Conservation (phyloP, 208 protist genomes). For the Trypanosoma cruzi region DNA sequence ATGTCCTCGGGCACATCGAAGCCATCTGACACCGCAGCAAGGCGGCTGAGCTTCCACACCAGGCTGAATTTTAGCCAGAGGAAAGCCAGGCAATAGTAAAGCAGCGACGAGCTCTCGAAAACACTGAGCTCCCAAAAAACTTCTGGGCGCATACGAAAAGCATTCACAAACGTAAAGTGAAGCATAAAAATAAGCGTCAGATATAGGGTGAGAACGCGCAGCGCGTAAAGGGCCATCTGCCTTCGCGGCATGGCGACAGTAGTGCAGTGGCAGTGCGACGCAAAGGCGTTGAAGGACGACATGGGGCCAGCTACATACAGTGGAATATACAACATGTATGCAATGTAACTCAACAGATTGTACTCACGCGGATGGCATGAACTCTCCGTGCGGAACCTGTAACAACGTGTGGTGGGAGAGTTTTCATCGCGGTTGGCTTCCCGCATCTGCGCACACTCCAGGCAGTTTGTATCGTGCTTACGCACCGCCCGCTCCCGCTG, state of each 20-base stretch:
- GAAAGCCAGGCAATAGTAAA: constrained; percentile 50
- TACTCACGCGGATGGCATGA: constrained; percentile 55
- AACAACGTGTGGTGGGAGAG: constrained; percentile 31
- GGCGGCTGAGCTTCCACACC: constrained; percentile 73
- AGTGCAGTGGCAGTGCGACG: constrained; percentile 55
- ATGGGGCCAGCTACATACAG: constrained; percentile 93
- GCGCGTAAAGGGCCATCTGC: constrained; percentile 30
- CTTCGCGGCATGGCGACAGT: constrained; percentile 30
- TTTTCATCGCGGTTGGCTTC: constrained; percentile 1
- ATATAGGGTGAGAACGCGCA: constrained; percentile 39
- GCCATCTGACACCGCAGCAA: constrained; percentile 69
- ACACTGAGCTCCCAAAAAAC: constrained; percentile 24
- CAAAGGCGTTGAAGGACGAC: constrained; percentile 87
- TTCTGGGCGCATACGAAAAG: constrained; percentile 25
- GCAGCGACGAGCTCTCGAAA: constrained; percentile 25
- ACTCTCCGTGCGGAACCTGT: constrained; percentile 58
- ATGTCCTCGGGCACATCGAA: constrained; percentile 85
- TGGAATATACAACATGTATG: constrained; percentile 89
- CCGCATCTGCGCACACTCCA: constrained; percentile 33
- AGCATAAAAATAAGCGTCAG: constrained; percentile 26
- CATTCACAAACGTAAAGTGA: constrained; percentile 54
- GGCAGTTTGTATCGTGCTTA: constrained; percentile 29
- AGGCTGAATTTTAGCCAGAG: constrained; percentile 76
- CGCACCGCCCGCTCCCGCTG: constrained; percentile 28
- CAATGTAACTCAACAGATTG: constrained; percentile 73